These are phyloP conservation scores for Kwoniella mangroviensis DNA, from an alignment of 768 basidiomycete species.

Conservation along the genomic window DNA sequence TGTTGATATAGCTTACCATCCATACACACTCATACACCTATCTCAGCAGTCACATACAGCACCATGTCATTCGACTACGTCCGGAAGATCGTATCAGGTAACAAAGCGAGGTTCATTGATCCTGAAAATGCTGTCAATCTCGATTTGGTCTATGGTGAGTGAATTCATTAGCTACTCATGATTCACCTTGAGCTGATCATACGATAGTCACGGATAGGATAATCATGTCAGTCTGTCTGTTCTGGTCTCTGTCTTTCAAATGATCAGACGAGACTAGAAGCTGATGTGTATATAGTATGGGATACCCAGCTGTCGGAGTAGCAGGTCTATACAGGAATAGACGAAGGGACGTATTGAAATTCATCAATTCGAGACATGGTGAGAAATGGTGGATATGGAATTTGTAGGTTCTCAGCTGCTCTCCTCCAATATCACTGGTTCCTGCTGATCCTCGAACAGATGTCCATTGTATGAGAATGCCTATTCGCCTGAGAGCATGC, in stretches of 20 bases:
- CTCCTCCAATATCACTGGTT: neutral
- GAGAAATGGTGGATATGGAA: conserved; percentile 88
- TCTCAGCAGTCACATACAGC: neutral
- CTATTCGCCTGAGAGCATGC: conserved; percentile 72
- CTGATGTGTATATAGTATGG: conserved; percentile 57
- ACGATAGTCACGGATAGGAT: conserved; percentile 68
- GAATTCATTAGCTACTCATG: neutral
- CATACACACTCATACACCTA: neutral
- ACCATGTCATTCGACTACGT: conserved; percentile 63
- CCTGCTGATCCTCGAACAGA: conserved; percentile 27
- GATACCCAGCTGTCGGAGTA: conserved; percentile 79
- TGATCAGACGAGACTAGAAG: neutral
- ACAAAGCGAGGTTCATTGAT: conserved; percentile 78
- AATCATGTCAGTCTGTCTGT: conserved; percentile 68
- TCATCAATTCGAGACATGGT: conserved; percentile 73
- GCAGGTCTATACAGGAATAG: conserved; percentile 81
- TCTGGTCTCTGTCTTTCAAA: neutral
- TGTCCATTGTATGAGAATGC: conserved; percentile 81
- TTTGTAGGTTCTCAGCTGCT: conserved; percentile 59
- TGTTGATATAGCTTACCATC: neutral
- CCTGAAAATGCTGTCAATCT: conserved; percentile 71
- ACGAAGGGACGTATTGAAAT: conserved; percentile 73
- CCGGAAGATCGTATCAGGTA: conserved; percentile 76
- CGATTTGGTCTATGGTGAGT: conserved; percentile 54
- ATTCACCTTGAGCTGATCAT: neutral